Conservation (phyloP, 2,329 filamentous ascomycete genomes). For the Colletotrichum sp. region DNA sequence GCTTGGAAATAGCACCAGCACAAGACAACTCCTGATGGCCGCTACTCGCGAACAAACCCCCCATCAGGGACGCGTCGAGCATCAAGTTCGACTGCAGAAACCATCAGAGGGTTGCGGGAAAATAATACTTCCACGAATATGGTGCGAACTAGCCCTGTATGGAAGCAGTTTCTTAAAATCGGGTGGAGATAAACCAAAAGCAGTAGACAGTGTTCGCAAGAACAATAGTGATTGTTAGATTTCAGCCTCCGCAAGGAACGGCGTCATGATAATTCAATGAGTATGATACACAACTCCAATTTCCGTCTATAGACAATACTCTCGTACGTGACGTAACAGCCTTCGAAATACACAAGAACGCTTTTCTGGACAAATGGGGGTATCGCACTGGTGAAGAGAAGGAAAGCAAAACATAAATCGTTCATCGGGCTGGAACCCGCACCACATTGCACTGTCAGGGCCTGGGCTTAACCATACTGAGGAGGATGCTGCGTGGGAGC, state of each 20-base stretch:
- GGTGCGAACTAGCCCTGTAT: neutral
- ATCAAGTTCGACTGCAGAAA: neutral
- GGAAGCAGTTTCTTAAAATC: neutral
- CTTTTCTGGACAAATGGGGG: neutral
- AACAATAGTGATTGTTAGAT: neutral
- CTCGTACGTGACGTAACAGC: neutral
- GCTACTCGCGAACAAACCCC: neutral
- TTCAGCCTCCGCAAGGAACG: neutral
- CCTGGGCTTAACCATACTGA: neutral
- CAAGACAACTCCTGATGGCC: neutral
- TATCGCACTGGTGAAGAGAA: neutral
- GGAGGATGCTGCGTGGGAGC: constrained; percentile 11
- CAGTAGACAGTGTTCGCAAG: neutral
- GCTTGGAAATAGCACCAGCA: neutral
- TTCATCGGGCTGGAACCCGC: neutral
- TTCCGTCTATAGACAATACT: neutral
- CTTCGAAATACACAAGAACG: neutral
- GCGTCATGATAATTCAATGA: neutral
- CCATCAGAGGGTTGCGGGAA: neutral
- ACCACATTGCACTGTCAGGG: neutral
- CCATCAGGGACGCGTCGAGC: neutral
- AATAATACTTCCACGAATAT: neutral
- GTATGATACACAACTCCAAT: neutral
- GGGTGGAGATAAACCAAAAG: neutral
- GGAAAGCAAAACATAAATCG: neutral